Conservation (phyloP, 78 protist genomes). For the Guillardia theta region DNA sequence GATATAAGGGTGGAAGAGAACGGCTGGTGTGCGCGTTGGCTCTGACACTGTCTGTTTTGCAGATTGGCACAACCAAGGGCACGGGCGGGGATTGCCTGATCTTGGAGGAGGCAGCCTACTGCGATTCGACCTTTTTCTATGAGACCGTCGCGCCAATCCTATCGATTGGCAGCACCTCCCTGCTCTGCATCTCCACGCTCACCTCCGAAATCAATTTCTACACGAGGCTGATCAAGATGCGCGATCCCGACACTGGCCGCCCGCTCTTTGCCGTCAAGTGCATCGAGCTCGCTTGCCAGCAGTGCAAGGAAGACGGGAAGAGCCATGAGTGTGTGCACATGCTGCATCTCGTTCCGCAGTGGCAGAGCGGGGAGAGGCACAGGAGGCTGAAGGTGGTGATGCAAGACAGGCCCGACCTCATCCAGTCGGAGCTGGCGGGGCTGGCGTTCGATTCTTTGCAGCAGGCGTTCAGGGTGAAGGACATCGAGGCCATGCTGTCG, state of each 20-base stretch:
- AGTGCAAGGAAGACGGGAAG: not conserved
- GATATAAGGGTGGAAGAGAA: no score
- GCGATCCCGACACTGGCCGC: not conserved
- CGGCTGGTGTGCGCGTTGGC: no score
- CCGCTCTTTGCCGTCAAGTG: not conserved
- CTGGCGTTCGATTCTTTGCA: constrained; percentile 3
- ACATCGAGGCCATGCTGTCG: not conserved
- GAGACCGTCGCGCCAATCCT: constrained; percentile 1
- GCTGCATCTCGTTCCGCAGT: not conserved
- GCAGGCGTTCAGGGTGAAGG: not conserved
- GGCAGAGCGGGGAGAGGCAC: not conserved
- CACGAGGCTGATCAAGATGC: not conserved
- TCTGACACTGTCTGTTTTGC: no score
- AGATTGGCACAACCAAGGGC: not conserved
- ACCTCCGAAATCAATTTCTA: constrained; percentile 13
- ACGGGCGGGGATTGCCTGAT: not conserved
- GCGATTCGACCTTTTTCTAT: not conserved
- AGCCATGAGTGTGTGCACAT: not conserved
- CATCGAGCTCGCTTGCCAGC: not conserved
- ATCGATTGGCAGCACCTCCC: not conserved
- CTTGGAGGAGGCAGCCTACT: constrained; percentile 21
- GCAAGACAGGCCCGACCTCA: not conserved
- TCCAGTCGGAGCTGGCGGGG: not conserved
- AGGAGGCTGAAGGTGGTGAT: not conserved
- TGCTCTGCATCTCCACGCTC: not conserved